These are phyloP conservation scores for Podaxis sp. DNA, from an alignment of 768 basidiomycete species.

Conservation along the genomic window DNA sequence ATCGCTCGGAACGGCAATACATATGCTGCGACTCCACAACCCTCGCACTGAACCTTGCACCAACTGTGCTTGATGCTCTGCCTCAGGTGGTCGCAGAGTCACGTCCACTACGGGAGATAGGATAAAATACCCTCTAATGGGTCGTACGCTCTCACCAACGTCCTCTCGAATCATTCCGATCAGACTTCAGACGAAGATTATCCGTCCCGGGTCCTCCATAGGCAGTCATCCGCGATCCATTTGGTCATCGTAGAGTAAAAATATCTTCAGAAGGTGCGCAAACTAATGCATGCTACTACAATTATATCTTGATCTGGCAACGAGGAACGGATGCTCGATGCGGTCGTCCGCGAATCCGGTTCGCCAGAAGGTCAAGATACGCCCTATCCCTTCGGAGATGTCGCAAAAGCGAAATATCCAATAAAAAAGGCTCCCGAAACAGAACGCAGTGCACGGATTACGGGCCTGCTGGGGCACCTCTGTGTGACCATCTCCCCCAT, in stretches of 20 bases:
- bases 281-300: not conserved
- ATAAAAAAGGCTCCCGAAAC: not conserved
- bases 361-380: not conserved
- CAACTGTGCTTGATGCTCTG: not conserved
- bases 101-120: not conserved
- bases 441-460: not conserved
- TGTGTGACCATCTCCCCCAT: not conserved
- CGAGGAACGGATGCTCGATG: not conserved
- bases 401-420: not conserved
- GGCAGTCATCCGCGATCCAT: not conserved
- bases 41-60: not conserved
- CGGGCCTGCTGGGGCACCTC: not conserved
- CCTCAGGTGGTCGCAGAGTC: not conserved
- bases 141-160: not conserved
- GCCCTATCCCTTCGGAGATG: slow-evolving; percentile 3
- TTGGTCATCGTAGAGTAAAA: not conserved
- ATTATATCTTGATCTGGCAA: not conserved
- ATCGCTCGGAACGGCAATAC: not conserved
- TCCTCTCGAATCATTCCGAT: not conserved
- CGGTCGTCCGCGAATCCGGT: not conserved
- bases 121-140: not conserved
- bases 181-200: not conserved
- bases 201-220: not conserved
- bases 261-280: not conserved
- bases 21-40: not conserved